These are phyloP conservation scores for Phylloporus arenicola DNA, from an alignment of 768 basidiomycete genomes.

Conservation along the genomic window DNA sequence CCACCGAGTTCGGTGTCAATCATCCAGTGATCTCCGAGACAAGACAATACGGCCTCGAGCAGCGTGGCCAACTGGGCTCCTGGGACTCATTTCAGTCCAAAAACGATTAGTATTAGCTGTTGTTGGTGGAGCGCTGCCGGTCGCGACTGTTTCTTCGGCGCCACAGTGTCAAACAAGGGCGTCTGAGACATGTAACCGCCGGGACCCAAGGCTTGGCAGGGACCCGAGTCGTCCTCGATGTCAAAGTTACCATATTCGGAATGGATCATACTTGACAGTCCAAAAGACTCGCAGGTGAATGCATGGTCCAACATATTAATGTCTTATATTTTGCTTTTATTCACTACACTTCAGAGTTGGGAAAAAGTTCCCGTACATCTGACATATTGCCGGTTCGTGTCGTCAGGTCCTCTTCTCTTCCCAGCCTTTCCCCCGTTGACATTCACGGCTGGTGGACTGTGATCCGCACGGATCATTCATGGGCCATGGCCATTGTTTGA, in stretches of 20 bases:
- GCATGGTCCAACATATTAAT: background rate
- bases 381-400: too few species aligned
- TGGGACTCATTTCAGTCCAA: conserved; percentile 3
- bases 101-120: conserved; percentile 2
- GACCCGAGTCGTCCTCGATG: background rate
- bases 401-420: too few species aligned
- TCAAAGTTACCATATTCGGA: conserved; percentile 8
- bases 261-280: background rate
- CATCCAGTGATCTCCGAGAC: background rate
- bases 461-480: background rate
- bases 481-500: background rate
- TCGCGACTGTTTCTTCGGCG: background rate
- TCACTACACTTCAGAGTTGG: background rate
- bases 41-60: background rate
- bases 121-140: background rate
- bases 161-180: background rate
- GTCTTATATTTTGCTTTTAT: background rate
- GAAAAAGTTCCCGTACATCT: background rate
- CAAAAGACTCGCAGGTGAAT: background rate
- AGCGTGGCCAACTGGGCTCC: too few species aligned
- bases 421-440: too few species aligned
- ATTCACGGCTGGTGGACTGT: too few species aligned
- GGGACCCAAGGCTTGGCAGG: background rate
- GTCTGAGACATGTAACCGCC: conserved; percentile 4
- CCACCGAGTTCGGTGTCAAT: background rate